Evolutionary conservation across 805 yeast species (phyloP), one percentile per base, ranked within the genome.

Genomic region (Suhomyces sp.): DNA sequence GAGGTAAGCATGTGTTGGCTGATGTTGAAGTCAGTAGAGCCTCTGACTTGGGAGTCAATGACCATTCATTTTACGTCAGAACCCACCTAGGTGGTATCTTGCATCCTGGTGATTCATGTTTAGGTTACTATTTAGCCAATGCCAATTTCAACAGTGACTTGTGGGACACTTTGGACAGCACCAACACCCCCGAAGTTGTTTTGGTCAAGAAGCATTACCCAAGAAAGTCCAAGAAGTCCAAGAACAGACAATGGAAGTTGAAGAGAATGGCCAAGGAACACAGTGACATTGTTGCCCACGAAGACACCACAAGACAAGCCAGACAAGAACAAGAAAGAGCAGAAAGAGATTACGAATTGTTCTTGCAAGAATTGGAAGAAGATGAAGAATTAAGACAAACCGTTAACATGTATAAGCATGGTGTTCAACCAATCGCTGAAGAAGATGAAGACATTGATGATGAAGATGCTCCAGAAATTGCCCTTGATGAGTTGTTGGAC

Each of bases 181-280:
- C 72, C 40, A 80, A 81, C 45, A 63, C 81, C 15, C 93, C 95
- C 13, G 97, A 90, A 51, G 95, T 90, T 32, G 74, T 88, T 2
- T 61, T 90, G 43, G 95, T 91, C 38, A 88, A 88, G 87, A 90
- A 88, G 58, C 77, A 77, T 63, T 91, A 88, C 69, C 74, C 81
- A 29, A 82, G 95, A 72, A 83, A 82, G 68, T 71, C 79, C 30
- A 78, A 76, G 68, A 83, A 79, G 69, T 66, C 76, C 47, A 83
- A 82, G 76, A 77, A 81, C 72, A 81, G 91, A 74, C 72, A 72
- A 62, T 87, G 95, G 95, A 87, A 83, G 65, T 79, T 91, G 64
- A 85, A 86, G 81, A 84, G 98, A 74, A 90, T 91, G 96, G 98
- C 98, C 24, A 85, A 75, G 56, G 98, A 93, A 66, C 95, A 90